Evolutionary conservation across 768 basidiomycete species (phyloP).

Genomic region (Mycena galericulata): DNA sequence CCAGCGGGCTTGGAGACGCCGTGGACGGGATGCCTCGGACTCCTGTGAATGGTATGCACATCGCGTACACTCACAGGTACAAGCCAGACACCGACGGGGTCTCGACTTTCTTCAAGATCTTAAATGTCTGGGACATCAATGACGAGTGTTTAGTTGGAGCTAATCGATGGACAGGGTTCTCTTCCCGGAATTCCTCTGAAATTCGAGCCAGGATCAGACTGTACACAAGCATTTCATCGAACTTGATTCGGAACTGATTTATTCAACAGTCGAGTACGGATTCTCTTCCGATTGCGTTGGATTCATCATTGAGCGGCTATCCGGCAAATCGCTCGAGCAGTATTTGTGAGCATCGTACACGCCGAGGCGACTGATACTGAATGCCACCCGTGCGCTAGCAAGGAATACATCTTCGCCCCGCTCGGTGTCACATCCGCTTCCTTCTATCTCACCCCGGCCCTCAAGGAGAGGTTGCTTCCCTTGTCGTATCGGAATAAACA

Average conservation of each 20-base stretch:
- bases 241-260: background rate
- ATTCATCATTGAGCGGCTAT: constrained; percentile 43
- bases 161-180: constrained; percentile 31
- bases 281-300: constrained; percentile 39
- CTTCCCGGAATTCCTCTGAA: constrained; percentile 39
- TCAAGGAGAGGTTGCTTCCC: constrained; percentile 24
- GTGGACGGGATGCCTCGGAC: constrained; percentile 6
- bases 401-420: constrained; percentile 38
- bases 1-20: constrained; percentile 45
- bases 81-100: background rate
- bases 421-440: constrained; percentile 35
- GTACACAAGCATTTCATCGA: constrained; percentile 21
- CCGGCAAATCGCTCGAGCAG: constrained; percentile 41
- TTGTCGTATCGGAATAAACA: constrained; percentile 29
- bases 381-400: constrained; percentile 7
- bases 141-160: background rate
- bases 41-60: background rate
- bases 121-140: background rate
- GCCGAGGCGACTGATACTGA: too few species aligned
- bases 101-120: background rate
- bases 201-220: constrained; percentile 46
- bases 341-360: constrained; percentile 38
- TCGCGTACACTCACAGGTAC: constrained; percentile 8
- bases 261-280: constrained; percentile 38
- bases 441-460: constrained; percentile 35